Evolutionary conservation across 2,329 filamentous ascomycete species (phyloP).

Genomic region (Neonectria faginata): DNA sequence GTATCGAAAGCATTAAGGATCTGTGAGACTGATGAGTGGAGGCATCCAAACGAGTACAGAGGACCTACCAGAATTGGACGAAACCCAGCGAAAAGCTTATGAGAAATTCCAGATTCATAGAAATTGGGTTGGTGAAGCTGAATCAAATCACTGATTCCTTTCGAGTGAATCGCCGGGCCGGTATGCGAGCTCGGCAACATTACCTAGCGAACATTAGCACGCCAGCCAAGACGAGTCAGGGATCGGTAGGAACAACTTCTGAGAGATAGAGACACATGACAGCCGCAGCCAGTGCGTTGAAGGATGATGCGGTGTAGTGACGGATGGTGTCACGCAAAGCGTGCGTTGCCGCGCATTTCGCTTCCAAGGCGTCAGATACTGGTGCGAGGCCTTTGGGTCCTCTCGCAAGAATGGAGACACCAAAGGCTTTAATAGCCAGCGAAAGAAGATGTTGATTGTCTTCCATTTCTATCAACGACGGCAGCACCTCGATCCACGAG

Average conservation of each 20-base stretch:
- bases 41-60: too few species aligned
- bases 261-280: constrained; percentile 29
- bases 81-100: constrained; percentile 55
- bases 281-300: constrained; percentile 20
- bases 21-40: neutral
- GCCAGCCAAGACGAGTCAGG: neutral
- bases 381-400: constrained; percentile 35
- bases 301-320: neutral
- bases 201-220: constrained; percentile 24
- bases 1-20: constrained; percentile 20
- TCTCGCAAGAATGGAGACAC: constrained; percentile 44
- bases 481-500: constrained; percentile 55
- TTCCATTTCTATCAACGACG: constrained; percentile 42
- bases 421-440: constrained; percentile 50
- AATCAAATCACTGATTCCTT: constrained; percentile 52
- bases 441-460: constrained; percentile 40
- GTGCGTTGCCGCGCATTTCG: constrained; percentile 47
- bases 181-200: constrained; percentile 47
- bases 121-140: constrained; percentile 45
- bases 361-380: constrained; percentile 43
- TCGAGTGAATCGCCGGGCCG: constrained; percentile 48
- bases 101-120: constrained; percentile 50
- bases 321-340: constrained; percentile 40
- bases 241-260: constrained; percentile 1
- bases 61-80: constrained; percentile 53